A percentile compares a stretch with the other conserved stretches of the same genome.
phyloP scores from a whole-genome alignment of 1,139 yeast genomes.

The Wickerhamiella infanticola region DNA sequence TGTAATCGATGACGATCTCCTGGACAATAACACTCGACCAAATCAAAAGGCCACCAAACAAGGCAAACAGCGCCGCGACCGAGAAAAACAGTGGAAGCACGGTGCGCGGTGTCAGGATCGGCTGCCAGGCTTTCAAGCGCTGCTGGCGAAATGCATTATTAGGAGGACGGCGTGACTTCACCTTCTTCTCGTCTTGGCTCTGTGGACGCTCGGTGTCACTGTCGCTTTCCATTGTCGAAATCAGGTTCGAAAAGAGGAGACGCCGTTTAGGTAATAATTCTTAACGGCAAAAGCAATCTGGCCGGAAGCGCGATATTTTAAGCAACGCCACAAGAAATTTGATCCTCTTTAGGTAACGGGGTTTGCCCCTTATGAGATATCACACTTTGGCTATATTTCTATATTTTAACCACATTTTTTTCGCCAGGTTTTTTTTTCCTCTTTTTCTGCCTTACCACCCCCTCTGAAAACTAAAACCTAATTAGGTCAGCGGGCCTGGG shows the following conservation, averaged over 20 bases:
- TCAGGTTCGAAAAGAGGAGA: background rate
- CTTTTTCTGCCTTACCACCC: no score
- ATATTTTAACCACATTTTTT: no score
- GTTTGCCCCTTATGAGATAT: no score
- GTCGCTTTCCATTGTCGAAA: slow-evolving; percentile 23
- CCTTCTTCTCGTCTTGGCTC: slow-evolving; percentile 15
- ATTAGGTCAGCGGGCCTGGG: background rate
- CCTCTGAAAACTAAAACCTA: background rate
- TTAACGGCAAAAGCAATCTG: no score
- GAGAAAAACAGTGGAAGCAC: slow-evolving; percentile 66
- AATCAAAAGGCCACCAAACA: slow-evolving; percentile 83
- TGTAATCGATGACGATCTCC: slow-evolving; percentile 68
- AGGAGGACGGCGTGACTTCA: slow-evolving; percentile 27
- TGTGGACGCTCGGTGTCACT: slow-evolving; percentile 20
- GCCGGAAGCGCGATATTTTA: no score
- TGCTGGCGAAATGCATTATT: slow-evolving; percentile 34
- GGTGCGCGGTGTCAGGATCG: slow-evolving; percentile 80
- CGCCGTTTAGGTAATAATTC: background rate
- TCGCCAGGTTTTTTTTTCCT: no score
- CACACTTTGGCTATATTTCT: no score
- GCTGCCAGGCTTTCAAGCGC: slow-evolving; percentile 39
- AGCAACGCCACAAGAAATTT: no score
- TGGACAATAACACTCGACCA: slow-evolving; percentile 64
- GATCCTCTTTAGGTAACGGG: no score
- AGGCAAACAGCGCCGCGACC: slow-evolving; percentile 72